Evolutionary conservation across 257 asterid species (phyloP), one percentile per base, ranked within the genome.

Genomic region (Paraleonurus japonicus): DNA sequence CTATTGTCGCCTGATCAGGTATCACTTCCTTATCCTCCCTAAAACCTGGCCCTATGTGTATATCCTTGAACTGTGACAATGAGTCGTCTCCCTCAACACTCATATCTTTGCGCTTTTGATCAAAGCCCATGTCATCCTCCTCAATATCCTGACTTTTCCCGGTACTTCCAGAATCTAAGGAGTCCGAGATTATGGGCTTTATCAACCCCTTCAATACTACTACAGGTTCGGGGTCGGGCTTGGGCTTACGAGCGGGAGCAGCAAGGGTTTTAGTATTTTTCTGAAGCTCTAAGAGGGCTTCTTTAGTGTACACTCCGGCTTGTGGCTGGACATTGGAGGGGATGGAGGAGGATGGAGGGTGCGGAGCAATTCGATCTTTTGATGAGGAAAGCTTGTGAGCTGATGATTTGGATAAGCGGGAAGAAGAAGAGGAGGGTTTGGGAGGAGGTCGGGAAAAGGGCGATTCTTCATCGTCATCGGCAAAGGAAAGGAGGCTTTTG

Each of bases 251-350:
- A 50, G 90, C 50, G 16, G 98, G 78, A 3, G 90, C 84, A 12
- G 91, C 85, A 12, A 95, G 86, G 76, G 90, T 86, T 75, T 80
- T 85, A 12, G 99, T 92, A 39, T 92, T 95, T 84, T 88, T 95
- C 85, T 95, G 98, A 79, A 95, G 99, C 90, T 95, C 99, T 22
- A 88, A 75, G 8, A 95, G 89, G 11, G 96, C 92, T 83, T 95
- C 99, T 69, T 86, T 88, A 3, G 98, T 92, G 76, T 95, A 95
- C 61, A 84, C 72, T 3, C 99, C 99, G 1, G 99, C 96, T 76
- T 88, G 97, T 16, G 99, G 99, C 77, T 86, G 96, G 54, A 91
- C 96, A 77, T 92, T 92, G 61, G 98, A 89, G 23, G 89, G 85
- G 47, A 85, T 20, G 61, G 95, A 84, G n/a, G 92, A 65, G 15